phyloP scores from a whole-genome alignment of 768 basidiomycete species.

The Hygrocybe coccinea region DNA sequence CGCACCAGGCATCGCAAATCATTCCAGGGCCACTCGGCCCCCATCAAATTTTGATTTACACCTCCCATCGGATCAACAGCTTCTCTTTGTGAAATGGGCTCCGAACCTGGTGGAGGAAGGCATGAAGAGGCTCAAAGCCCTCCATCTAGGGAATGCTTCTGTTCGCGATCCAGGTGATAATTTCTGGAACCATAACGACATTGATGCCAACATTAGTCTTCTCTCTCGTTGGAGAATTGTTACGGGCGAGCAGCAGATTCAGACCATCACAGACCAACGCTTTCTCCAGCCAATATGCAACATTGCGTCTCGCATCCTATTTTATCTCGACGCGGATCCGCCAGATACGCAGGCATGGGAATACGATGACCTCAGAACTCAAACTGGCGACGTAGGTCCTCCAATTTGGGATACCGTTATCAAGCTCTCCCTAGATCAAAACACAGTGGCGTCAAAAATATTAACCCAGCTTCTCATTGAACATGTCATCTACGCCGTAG shows the following conservation, averaged over 20 bases:
- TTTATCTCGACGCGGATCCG: slow-evolving; percentile 1
- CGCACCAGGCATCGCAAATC: not conserved
- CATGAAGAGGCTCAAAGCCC: not conserved
- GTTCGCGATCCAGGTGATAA: not conserved
- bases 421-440: not conserved
- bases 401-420: slow-evolving; percentile 1
- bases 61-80: slow-evolving; percentile 1
- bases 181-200: slow-evolving; percentile 3
- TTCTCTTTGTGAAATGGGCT: slow-evolving; percentile 4
- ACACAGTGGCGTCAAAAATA: not conserved
- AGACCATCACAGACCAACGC: not conserved
- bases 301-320: slow-evolving; percentile 6
- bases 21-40: slow-evolving; percentile 6
- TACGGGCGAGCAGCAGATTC: slow-evolving; percentile 4
- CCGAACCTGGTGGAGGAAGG: not conserved
- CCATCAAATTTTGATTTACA: slow-evolving; percentile 2
- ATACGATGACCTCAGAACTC: not conserved
- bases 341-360: not conserved
- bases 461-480: not conserved
- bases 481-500: not conserved
- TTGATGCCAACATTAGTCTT: not conserved
- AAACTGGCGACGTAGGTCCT: not conserved
- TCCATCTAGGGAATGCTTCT: not conserved
- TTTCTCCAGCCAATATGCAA: too few species aligned
- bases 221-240: not conserved